Evolutionary conservation across 2,329 filamentous ascomycete genomes (phyloP).

Genomic region (Magnaporthiopsis incrustans): DNA sequence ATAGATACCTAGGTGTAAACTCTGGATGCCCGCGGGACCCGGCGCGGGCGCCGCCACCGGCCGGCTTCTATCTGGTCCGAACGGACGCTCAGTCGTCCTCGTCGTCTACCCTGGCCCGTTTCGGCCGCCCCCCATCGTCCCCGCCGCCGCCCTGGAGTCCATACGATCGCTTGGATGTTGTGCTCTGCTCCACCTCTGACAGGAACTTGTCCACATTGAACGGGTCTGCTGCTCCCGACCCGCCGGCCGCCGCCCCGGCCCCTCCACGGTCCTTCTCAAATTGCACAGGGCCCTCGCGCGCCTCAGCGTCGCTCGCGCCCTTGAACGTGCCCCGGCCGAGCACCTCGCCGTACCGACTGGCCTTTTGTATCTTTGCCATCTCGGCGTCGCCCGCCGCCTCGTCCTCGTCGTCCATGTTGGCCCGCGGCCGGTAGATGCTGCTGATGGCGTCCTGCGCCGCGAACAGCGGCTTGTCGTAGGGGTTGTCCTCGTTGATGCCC

Average conservation of each 20-base stretch:
- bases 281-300: slow-evolving; percentile 83
- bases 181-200: slow-evolving; percentile 61
- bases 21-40: too few relatives aligned
- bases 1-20: too few relatives aligned
- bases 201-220: slow-evolving; percentile 96
- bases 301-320: slow-evolving; percentile 75
- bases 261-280: slow-evolving; percentile 75
- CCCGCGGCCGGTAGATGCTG: slow-evolving; percentile 81
- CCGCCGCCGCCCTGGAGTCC: slow-evolving; percentile 56
- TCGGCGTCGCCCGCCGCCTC: slow-evolving; percentile 71
- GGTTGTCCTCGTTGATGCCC: slow-evolving; percentile 95
- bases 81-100: slow-evolving; percentile 42
- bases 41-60: neutral
- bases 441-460: slow-evolving; percentile 91
- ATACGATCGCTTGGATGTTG: slow-evolving; percentile 62
- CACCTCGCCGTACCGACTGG: slow-evolving; percentile 75
- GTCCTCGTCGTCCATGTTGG: slow-evolving; percentile 67
- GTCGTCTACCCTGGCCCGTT: slow-evolving; percentile 72
- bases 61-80: too few relatives aligned
- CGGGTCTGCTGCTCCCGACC: slow-evolving; percentile 50
- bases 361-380: slow-evolving; percentile 82
- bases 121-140: slow-evolving; percentile 39
- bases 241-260: slow-evolving; percentile 8
- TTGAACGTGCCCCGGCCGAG: slow-evolving; percentile 87
- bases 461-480: slow-evolving; percentile 95